These are phyloP conservation scores for Chalara sp. DNA, from an alignment of 2,329 filamentous ascomycete species.

Conservation along the genomic window DNA sequence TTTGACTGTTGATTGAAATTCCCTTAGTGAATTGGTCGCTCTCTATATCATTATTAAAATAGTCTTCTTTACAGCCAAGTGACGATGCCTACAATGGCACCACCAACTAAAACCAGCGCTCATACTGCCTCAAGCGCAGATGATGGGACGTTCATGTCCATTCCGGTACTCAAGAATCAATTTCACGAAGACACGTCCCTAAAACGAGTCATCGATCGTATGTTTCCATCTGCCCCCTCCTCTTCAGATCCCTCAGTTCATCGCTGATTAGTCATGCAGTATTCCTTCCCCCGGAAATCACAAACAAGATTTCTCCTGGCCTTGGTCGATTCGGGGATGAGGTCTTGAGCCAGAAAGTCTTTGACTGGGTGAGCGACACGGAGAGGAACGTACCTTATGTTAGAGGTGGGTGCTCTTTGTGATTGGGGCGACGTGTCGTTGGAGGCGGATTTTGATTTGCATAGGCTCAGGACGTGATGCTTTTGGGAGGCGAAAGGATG, in stretches of 20 bases:
- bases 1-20: too few relatives aligned
- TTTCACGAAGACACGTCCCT: background rate
- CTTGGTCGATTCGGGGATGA: constrained; percentile 37
- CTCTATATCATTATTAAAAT: too few relatives aligned
- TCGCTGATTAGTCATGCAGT: constrained; percentile 9
- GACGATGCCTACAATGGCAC: background rate
- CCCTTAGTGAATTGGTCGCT: too few relatives aligned
- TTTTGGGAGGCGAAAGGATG: constrained; percentile 52
- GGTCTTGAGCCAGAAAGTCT: constrained; percentile 46
- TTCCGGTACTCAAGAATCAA: background rate
- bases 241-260: background rate
- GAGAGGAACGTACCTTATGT: constrained; percentile 47
- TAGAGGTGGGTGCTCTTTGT: constrained; percentile 1
- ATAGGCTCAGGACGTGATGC: constrained; percentile 10
- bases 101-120: background rate
- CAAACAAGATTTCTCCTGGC: constrained; percentile 14
- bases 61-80: too few relatives aligned
- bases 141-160: constrained; percentile 4
- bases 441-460: background rate
- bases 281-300: constrained; percentile 22
- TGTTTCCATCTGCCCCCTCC: background rate
- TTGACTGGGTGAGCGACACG: constrained; percentile 54
- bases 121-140: background rate
- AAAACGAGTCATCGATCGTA: background rate
- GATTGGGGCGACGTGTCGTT: background rate